Evolutionary conservation across 768 basidiomycete genomes (phyloP), one percentile per base, ranked within the genome.

Genomic region (Lentinula detonsa): DNA sequence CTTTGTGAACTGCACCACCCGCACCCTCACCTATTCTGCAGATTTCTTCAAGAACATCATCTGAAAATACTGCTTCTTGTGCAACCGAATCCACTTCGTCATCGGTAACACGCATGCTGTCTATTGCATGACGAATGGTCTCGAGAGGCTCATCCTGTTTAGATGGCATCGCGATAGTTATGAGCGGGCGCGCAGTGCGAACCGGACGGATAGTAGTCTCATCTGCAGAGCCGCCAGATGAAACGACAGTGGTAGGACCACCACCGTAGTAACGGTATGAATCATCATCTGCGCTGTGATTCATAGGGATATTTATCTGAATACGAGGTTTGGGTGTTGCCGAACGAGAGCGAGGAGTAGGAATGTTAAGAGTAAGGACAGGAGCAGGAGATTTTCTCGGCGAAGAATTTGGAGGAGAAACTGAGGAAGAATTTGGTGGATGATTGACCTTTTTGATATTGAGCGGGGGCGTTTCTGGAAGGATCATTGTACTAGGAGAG

Each of bases 1-100:
- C 95, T 74, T 93, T 95, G 72, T 96, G 88, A 10, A 99, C 97
- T 7, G 94, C 95, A 50, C 97, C 97, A 50, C 95, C 95, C 59
- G 95, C 93, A 45, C 97, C 97, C 69, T 98, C 95, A 18, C 97
- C 97, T 2, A 99, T 78, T 58, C 92, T 84, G 13, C 76, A 72
- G 8, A 94, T 64, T 65, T 91, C 90, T 65, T 94, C 90, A 60
- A 98, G 79, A 60, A 85, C 69, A 59, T 84, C 83, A 70, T 93
- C 91, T 7, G 84, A 68, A 28, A 65, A 61, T n/a, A 71, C 54
- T 10, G 65, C 34, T 31, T 63, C 60, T 15, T 64, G 55, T 39
- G 23, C 45, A 2, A 34, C 18, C 28, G 48, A 39, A 13, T 46
- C 66, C 61, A 81, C 68, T 46, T 70, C 72, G 37, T 70, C 70